Evolutionary conservation across 2,329 filamentous ascomycete genomes (phyloP).

Genomic region (Hymenoscyphus salicellus): DNA sequence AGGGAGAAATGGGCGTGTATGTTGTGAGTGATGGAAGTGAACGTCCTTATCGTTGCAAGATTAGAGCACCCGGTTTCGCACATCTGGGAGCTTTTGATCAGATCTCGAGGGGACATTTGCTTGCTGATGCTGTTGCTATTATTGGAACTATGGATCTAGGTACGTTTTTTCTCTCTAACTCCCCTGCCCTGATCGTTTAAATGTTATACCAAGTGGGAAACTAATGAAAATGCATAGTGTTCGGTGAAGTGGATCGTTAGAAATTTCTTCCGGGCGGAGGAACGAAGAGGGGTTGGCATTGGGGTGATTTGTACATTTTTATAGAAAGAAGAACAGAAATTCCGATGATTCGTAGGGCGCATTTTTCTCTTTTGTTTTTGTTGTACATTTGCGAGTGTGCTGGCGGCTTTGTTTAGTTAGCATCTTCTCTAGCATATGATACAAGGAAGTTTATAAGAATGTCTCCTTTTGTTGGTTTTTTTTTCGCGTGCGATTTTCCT

Average conservation of each 20-base stretch:
- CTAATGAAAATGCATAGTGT: conserved; percentile 28
- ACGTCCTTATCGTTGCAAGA: conserved; percentile 95
- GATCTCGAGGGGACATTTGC: conserved; percentile 82
- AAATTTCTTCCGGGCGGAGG: conserved; percentile 2
- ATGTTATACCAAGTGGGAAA: conserved; percentile 20
- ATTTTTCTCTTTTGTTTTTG: background rate
- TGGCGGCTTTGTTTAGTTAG: background rate
- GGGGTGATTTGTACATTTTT: conserved; percentile 11
- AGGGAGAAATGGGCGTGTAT: conserved; percentile 99
- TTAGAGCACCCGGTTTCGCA: conserved; percentile 92
- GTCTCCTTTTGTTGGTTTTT: too few relatives aligned
- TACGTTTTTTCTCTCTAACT: conserved; percentile 42
- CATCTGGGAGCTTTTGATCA: conserved; percentile 95
- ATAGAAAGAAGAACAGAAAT: conserved; percentile 7
- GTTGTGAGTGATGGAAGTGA: conserved; percentile 94
- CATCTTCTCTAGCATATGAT: background rate
- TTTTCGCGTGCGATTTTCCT: background rate
- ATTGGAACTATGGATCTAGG: conserved; percentile 89
- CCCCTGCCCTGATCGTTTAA: background rate
- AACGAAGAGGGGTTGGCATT: conserved; percentile 3
- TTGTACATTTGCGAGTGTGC: conserved; percentile 4
- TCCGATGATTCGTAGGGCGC: background rate
- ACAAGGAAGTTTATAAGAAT: background rate
- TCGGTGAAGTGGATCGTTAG: conserved; percentile 52
- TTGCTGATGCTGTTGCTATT: conserved; percentile 95